phyloP scores from a whole-genome alignment of 2,329 filamentous ascomycete species.

The Aspergillus ibericus region DNA sequence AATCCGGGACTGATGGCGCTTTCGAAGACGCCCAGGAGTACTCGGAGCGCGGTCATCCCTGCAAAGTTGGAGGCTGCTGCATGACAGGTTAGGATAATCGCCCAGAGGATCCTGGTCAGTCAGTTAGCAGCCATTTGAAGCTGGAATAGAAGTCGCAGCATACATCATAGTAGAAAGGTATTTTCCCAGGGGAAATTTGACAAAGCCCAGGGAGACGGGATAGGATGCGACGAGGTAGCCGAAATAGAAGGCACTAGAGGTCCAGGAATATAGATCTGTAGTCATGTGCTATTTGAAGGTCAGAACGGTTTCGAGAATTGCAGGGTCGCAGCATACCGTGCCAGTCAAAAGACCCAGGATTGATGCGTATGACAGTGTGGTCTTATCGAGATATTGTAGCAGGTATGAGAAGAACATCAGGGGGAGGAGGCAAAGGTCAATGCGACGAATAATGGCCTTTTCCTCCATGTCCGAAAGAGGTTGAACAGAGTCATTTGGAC shows the following conservation, averaged over 20 bases:
- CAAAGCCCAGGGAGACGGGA: constrained; percentile 34
- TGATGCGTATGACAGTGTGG: constrained; percentile 1
- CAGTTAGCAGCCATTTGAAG: not conserved
- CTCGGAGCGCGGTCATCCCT: constrained; percentile 40
- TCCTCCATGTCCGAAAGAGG: not conserved
- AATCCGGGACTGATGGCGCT: constrained; percentile 36
- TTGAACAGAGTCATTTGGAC: not conserved
- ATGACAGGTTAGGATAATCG: constrained; percentile 28
- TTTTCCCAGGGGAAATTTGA: constrained; percentile 34
- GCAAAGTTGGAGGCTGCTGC: constrained; percentile 36
- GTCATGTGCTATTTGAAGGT: not conserved
- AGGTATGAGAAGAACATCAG: constrained; percentile 4
- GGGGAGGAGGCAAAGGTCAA: constrained; percentile 5
- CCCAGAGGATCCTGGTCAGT: constrained; percentile 25
- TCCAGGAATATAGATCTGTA: constrained; percentile 22
- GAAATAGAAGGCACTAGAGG: constrained; percentile 26
- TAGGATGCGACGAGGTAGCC: constrained; percentile 33
- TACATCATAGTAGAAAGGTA: constrained; percentile 27
- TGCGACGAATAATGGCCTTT: constrained; percentile 5
- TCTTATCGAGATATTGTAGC: constrained; percentile 5
- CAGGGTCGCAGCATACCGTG: not conserved
- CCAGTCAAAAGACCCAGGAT: constrained; percentile 2
- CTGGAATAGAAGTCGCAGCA: not conserved
- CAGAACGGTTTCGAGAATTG: not conserved
- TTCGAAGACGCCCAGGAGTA: constrained; percentile 45